phyloP scores from a whole-genome alignment of 192 early-diverging fungal species.

The Coemansia sp. region DNA sequence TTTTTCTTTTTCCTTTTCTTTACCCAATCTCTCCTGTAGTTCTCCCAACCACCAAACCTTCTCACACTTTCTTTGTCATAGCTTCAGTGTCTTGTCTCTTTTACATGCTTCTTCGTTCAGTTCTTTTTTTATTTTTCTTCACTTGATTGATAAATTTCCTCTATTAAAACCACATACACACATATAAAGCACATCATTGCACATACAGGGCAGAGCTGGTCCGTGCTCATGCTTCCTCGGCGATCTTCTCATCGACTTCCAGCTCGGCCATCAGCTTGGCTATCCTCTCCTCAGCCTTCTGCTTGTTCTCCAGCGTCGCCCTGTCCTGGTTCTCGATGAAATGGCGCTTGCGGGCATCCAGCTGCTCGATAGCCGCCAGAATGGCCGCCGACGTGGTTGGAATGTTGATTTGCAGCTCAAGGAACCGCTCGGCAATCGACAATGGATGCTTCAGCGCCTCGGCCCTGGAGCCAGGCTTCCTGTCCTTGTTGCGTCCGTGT shows the following conservation, averaged over 20 bases:
- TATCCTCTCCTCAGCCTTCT: constrained; percentile 83
- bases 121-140: background rate
- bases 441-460: constrained; percentile 71
- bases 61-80: too few species aligned
- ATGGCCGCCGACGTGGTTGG: constrained; percentile 73
- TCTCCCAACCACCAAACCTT: background rate
- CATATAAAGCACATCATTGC: background rate
- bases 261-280: constrained; percentile 65
- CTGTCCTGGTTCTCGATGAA: constrained; percentile 77
- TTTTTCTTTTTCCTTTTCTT: background rate
- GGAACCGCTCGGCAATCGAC: constrained; percentile 77
- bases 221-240: constrained; percentile 10
- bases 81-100: background rate
- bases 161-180: background rate
- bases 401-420: constrained; percentile 75
- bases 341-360: constrained; percentile 69
- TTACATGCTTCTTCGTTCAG: background rate
- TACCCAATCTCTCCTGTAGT: background rate
- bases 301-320: constrained; percentile 84
- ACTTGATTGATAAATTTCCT: constrained; percentile 4
- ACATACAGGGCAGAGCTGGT: too few species aligned
- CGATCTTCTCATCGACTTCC: constrained; percentile 54
- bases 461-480: constrained; percentile 50
- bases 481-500: constrained; percentile 61
- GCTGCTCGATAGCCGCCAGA: constrained; percentile 66